phyloP scores from a whole-genome alignment of 352 stramenopile genomes.

The Nothophytophthora sp. region DNA sequence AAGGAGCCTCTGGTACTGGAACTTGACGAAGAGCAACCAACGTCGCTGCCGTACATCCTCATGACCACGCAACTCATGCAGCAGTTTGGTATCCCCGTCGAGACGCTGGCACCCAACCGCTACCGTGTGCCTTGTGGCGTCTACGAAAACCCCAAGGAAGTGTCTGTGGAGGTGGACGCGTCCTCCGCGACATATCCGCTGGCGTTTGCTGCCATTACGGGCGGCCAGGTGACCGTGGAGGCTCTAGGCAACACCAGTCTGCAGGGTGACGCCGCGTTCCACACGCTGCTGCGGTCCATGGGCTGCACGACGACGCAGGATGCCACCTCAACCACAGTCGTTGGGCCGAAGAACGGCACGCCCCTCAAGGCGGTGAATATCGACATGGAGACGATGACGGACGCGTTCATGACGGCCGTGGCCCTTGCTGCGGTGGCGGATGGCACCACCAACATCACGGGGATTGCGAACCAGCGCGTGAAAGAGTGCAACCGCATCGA shows the following conservation, averaged over 20 bases:
- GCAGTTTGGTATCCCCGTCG: constrained; percentile 94
- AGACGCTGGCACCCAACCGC: constrained; percentile 84
- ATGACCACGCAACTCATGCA: constrained; percentile 97
- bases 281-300: constrained; percentile 80
- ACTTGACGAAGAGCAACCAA: constrained; percentile 96
- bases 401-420: constrained; percentile 98
- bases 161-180: constrained; percentile 95
- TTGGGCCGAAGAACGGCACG: constrained; percentile 72
- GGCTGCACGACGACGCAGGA: constrained; percentile 72
- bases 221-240: constrained; percentile 92
- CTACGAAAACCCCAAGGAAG: constrained; percentile 67
- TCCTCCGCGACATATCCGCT: constrained; percentile 97
- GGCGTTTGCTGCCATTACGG: constrained; percentile 96
- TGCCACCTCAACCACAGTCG: constrained; percentile 66
- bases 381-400: constrained; percentile 97
- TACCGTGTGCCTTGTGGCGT: constrained; percentile 74
- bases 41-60: constrained; percentile 96
- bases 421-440: constrained; percentile 95
- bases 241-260: constrained; percentile 94
- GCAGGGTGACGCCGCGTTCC: constrained; percentile 96
- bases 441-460: constrained; percentile 96
- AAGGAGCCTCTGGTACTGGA: constrained; percentile 79
- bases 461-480: constrained; percentile 98
- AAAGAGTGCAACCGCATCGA: constrained; percentile 99
- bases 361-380: constrained; percentile 90